phyloP scores from a whole-genome alignment of 225 moss, liverwort and hornwort species.

The Straminergon stramineum region DNA sequence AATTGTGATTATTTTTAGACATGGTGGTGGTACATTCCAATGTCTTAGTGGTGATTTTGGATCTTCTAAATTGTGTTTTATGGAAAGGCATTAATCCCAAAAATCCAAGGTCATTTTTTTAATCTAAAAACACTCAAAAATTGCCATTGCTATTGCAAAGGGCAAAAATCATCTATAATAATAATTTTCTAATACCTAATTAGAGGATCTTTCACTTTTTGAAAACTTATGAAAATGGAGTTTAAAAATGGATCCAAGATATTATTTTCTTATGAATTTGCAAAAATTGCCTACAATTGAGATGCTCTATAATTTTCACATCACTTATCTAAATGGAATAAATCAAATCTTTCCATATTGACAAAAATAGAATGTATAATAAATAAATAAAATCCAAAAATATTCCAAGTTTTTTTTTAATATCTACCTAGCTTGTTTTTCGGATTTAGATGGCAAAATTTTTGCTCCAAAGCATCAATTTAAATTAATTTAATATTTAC shows the following conservation, averaged over 20 bases:
- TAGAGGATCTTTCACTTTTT: not conserved
- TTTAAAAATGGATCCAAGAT: not conserved
- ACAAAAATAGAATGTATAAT: too few relatives aligned
- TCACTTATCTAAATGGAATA: too few relatives aligned
- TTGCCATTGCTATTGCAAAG: too few relatives aligned
- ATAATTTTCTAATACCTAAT: too few relatives aligned
- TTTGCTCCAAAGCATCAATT: too few relatives aligned
- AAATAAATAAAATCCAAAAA: not conserved
- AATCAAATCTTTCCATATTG: too few relatives aligned
- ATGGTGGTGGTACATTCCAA: not conserved
- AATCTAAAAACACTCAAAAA: not conserved
- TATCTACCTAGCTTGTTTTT: not conserved
- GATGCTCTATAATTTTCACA: too few relatives aligned
- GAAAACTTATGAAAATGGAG: too few relatives aligned
- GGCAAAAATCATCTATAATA: too few relatives aligned
- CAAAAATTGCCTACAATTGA: too few relatives aligned
- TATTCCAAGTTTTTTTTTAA: not conserved
- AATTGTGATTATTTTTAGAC: not conserved
- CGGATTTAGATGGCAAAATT: too few relatives aligned
- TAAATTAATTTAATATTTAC: too few relatives aligned
- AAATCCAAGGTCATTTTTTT: not conserved
- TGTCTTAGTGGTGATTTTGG: not conserved
- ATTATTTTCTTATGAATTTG: not conserved
- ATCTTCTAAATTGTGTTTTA: not conserved
- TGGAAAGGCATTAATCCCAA: accelerated